A percentile compares a stretch with the other conserved stretches of the same genome.
These are phyloP conservation scores for Leccinum olivaceopallidum DNA, from an alignment of 768 basidiomycete genomes.

Conservation along the genomic window DNA sequence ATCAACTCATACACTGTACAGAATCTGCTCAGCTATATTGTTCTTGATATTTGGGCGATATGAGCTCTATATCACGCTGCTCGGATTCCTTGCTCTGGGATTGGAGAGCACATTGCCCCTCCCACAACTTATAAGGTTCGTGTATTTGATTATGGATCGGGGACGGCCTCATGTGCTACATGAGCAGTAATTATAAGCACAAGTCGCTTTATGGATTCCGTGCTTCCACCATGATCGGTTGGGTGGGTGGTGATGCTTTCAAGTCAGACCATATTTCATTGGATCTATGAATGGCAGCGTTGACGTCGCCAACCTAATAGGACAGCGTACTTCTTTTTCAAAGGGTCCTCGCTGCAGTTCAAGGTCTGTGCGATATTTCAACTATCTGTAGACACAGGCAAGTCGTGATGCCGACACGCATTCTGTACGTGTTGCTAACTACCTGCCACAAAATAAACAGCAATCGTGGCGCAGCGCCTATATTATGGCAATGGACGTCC, in stretches of 20 bases:
- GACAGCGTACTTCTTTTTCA: conserved; percentile 77
- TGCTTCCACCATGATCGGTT: conserved; percentile 77
- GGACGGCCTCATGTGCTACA: conserved; percentile 21
- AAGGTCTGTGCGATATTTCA: conserved; percentile 84
- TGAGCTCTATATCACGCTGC: conserved; percentile 53
- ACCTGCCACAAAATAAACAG: conserved; percentile 38
- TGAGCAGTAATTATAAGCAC: conserved; percentile 70
- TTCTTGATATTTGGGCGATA: conserved; percentile 74
- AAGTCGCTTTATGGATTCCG: conserved; percentile 84
- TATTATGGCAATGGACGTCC: conserved; percentile 73
- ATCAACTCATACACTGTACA: conserved; percentile 18
- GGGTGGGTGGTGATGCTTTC: conserved; percentile 83
- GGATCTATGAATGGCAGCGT: conserved; percentile 4
- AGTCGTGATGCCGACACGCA: conserved; percentile 28
- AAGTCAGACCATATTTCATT: conserved; percentile 51
- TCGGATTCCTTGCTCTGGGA: conserved; percentile 80
- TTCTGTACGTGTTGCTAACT: conserved; percentile 10
- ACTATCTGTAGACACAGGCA: conserved; percentile 74
- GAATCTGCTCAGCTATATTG: conserved; percentile 68
- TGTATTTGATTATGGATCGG: conserved; percentile 8
- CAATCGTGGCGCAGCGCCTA: conserved; percentile 72
- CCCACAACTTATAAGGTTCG: conserved; percentile 77
- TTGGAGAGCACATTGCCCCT: conserved; percentile 86
- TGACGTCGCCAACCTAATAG: conserved; percentile 40
- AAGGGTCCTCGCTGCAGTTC: conserved; percentile 75